Base-by-base conservation (phyloP, 768 basidiomycete species). In the Austroboletus eburneus region DNA sequence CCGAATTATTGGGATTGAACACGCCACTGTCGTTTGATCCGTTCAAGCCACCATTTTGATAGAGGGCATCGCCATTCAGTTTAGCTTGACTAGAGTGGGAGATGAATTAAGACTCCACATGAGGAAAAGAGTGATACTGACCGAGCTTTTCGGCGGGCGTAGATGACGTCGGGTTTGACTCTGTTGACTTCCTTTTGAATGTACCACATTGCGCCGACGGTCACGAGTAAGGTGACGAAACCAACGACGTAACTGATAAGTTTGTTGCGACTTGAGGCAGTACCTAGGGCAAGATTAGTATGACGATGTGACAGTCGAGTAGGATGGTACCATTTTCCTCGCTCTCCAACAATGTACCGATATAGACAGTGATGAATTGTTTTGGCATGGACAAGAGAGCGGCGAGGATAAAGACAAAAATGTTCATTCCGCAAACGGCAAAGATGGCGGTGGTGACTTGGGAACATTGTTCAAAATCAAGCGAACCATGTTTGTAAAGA, bases 291-390 rank as follows among this genome's bases (percentile, higher is more conserved):
- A 17, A 35, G 39, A 27, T 61, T 12, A 53, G 33, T 36, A 42
- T 29, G 48, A 36, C 5, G 23, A 10, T 4, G 12, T 14, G 25
- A 41, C 20, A 27, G 27, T 5, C 17, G 5, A 20, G 35, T 20
- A 43, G 13, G 20, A 17, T 6, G 53, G 25, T 39, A 60, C 64
- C 67, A 6, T 55, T 65, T 4, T 75, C 70, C 20, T 77, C 20
- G 20, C 21, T 69, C 52, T 85, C 79, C n/a, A 90, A 63, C 23
- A 87, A 72, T 24, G 89, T 90, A 29, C 92, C 92, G 14, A 94
- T 76, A 59, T 96, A 96, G 12, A 96, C 93, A 8, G 87, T 89
- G 54, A 91, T 78, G 56, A 96, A 85, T 64, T 96, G 92, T 61
- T 94, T 94, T 7, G 92, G 92, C 60, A 91, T 67, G 17, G 90